Conservation (phyloP, 2,329 filamentous ascomycete genomes). For the Alternaria atra region DNA sequence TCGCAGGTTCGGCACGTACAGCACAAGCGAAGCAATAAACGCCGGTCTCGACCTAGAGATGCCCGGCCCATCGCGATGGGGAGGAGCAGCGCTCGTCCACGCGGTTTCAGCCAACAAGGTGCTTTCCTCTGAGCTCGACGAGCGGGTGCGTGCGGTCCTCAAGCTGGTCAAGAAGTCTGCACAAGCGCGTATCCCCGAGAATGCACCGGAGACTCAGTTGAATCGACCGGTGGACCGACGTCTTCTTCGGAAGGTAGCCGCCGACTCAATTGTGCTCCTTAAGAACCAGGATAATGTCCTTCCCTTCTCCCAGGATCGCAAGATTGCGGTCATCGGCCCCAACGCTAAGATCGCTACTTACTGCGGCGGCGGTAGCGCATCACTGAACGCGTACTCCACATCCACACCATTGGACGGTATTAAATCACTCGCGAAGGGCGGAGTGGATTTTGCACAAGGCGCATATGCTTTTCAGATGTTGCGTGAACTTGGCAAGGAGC, state of each 20-base stretch:
- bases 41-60: slow-evolving; percentile 42
- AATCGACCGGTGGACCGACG: not conserved
- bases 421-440: not conserved
- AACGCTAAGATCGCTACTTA: slow-evolving; percentile 63
- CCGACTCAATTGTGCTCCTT: not conserved
- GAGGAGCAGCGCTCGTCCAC: not conserved
- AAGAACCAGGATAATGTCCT: not conserved
- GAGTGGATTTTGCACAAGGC: not conserved
- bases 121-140: slow-evolving; percentile 43
- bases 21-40: slow-evolving; percentile 21
- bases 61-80: slow-evolving; percentile 30
- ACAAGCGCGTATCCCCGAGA: not conserved
- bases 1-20: slow-evolving; percentile 21
- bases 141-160: slow-evolving; percentile 37
- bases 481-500: not conserved
- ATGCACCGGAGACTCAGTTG: not conserved
- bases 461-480: not conserved
- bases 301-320: not conserved
- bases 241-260: too few species aligned
- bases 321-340: slow-evolving; percentile 72
- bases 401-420: not conserved
- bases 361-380: slow-evolving; percentile 12
- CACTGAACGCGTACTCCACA: not conserved
- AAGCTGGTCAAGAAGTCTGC: slow-evolving; percentile 67
- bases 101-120: slow-evolving; percentile 41